Evolutionary conservation across 108 stramenopile genomes (phyloP), one percentile per base, ranked within the genome.

Genomic region (Parmales sp.): DNA sequence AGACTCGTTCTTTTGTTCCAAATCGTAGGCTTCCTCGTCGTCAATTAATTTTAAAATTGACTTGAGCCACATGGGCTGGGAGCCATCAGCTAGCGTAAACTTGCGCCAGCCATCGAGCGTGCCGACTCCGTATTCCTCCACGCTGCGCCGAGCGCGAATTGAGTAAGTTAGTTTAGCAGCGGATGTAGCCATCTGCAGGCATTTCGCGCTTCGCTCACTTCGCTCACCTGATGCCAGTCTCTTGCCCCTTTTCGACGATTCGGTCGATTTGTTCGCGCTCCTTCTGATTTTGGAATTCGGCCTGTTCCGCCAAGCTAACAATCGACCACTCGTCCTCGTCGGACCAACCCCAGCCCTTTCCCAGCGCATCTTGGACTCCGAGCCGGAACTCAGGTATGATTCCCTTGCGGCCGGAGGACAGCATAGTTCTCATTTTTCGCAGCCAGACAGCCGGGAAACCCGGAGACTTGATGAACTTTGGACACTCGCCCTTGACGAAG

Each of bases 281-380:
- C 26, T 28, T 34, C 54, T 60, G 7, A 28, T 28, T 34, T 1
- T 60, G 16, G 29, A 13, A 13, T 3, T 34, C 29, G 6, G 13
- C 36, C 54, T 60, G 29, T 20, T 60, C 54, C 28, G 29, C 54
- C 54, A 34, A 28, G 29, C 29, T 34, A 20, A 60, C 13, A 20
- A 60, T 60, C 31, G 26, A 18, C 54, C 54, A 60, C 54, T 60
- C 54, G 54, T 34, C 54, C 26, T 28, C 29, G 31, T 3, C 16
- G 54, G 31, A 34, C 54, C 54, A 60, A 34, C 54, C 54, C 54
- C 54, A 60, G 29, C 54, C n/a, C 54, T 60, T 60, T 4, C 54
- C 54, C 3, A 60, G 26, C 29, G 13, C 20, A 9, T 34, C 5
- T 16, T 60, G 31, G 8, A 60, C 54, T 11, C 54, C 54, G 31